Base-by-base conservation (phyloP, 2,329 filamentous ascomycete genomes). In the Beauveria pseudobassiana region DNA sequence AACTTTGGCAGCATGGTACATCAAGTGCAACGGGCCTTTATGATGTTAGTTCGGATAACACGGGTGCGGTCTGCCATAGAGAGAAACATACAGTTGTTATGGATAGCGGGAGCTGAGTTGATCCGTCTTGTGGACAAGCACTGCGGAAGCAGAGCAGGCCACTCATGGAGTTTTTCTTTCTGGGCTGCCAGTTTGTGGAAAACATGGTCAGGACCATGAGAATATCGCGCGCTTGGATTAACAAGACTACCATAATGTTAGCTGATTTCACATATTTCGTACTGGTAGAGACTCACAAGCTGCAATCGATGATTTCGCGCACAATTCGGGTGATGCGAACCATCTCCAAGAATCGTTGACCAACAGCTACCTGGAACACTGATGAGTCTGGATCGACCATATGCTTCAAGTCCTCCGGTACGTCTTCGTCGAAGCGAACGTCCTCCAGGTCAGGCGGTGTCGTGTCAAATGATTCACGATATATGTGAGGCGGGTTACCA, bases 401-500 rank as follows among this genome's bases (percentile, higher is more conserved):
- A 40, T 73, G 62, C 24, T 64, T 67, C 56, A 74, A 69, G 12
- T 72, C 73, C 42, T 65, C 69, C 22, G 67, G 70, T 2, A 79
- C 72, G 55, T 78, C 72, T 64, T 80, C 78, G 38, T 79, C 77
- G 20, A 70, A 74, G 8, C 71, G 66, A 9, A 80, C 58, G 63
- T 80, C 78, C 2, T 79, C 76, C 65, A 79, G 72, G 6, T 70
- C 68, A 7, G 74, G 70, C 2, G 70, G 66, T 0, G 69, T 62
- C 0, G 78, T 80, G 52, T 73, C 75, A 59, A 76, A 80, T 0
- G 77, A 76, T 3, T 69, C 70, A 3, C 65, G 64, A 53, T 72
- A 71, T 28, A 80, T 75, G 63, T 79, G 77, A 2, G 77, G 76
- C 4, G 78, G 77, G 53, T 79, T 79, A 0, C 78, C 78, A 62